Base-by-base conservation (phyloP, 1,284 basidiomycete species). In the Lentinula novae-zelandiae region DNA sequence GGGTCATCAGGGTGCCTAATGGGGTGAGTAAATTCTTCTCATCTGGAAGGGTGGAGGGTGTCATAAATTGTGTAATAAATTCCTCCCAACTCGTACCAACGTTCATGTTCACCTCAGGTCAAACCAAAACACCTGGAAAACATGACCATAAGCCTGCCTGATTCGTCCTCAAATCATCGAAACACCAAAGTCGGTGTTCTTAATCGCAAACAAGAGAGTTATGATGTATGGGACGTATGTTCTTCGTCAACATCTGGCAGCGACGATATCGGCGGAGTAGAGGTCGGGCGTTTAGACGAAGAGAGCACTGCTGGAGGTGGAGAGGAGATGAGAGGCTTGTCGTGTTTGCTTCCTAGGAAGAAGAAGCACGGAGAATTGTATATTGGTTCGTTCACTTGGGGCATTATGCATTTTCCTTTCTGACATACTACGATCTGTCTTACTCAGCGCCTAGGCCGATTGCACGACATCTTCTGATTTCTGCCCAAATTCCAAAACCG, bases 1-100 rank as follows among this genome's bases (percentile, higher is more conserved):
- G 88, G 83, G 72, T 90, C 10, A 77, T 92, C 22, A 80, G 89
- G 8, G 80, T 85, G 13, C 89, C 89, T 12, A 81, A 84, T 5
- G 78, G 78, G 50, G 89, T 91, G 68, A 64, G 87, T 76, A 61
- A 9, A 8, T 10, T 48, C 22, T 48, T 20, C 22, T 48, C 46
- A 10, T 22, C 3, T 27, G 27, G 22, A 2, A 22, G 22, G 22
- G 2, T 22, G 22, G 22, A 27, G 3, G 27, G 27, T 27, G 27
- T 27, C 2, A 27, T 27, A 27, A 27, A 27, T 27, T 46, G 7
- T 46, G 44, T 6, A 7, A 46, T 46, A 0, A 20, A n/a, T 20
- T 12, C 38, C 7, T 44, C 5, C n/a, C 13, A n/a, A 20, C 39
- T 49, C 12, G 38, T 53, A 63, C 31, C 39, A 49, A 38, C 13